Evolutionary conservation across 495 filamentous ascomycete species (phyloP), one percentile per base, ranked within the genome.

Genomic region (Podospora didyma): DNA sequence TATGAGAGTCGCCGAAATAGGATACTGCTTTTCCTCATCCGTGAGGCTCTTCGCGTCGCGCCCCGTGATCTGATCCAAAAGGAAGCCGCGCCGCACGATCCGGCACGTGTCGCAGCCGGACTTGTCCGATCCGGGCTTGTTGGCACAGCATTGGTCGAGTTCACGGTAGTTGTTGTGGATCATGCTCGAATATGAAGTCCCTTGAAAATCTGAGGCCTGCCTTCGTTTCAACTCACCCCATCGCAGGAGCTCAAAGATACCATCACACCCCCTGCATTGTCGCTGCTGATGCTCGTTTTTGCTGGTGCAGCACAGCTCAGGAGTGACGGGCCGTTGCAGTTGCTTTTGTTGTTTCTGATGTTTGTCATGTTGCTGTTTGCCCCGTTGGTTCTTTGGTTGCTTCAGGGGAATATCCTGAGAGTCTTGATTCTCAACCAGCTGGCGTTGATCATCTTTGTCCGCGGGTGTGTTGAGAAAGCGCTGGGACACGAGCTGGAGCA

Each of bases 81-180:
- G 61, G 24, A 70, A 62, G 21, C 63, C 67, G 10, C 65, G 65
- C 7, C 60, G 63, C 1, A 68, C 26, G 19, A 54, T 34, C 19
- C 60, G 65, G 58, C 67, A 70, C 1, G 65, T 62, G 28, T 66
- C 63, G 51, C 67, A 70, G 23, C 56, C 57, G 1, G 58, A 51
- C n/a, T 24, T 23, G 14, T 39, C 26, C 11, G 67, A 22, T 5
- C 39, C 65, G 41, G 58, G 48, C n/a, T 20, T 23, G 14, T 39
- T 37, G 14, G 67, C n/a, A 17, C 39, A 60, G 46, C 61, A 70
- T n/a, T 46, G 21, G 22, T 68, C 59, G 54, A 70, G 65, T 20
- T 70, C 67, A 3, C 51, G 49, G 42, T 58, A 70, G 57, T 48
- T 66, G 59, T 51, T 51, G 59, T 70, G 67, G 22, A 70, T 48